phyloP scores from a whole-genome alignment of 2,329 filamentous ascomycete species.

The Cryphonectria nitschkei region DNA sequence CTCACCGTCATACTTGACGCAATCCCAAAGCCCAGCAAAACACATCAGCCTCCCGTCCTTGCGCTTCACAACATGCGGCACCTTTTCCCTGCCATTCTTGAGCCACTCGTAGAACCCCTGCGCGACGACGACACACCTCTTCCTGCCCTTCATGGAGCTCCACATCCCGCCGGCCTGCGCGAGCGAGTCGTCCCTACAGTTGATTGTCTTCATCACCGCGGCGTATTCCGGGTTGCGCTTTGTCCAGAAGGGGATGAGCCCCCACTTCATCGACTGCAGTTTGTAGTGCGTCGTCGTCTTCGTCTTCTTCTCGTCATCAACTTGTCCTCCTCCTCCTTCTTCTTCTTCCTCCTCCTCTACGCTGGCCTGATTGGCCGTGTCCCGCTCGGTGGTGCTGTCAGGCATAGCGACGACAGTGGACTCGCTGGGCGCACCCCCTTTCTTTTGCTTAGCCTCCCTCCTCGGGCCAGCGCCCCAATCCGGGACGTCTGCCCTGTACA shows the following conservation, averaged over 20 bases:
- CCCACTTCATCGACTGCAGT: conserved; percentile 95
- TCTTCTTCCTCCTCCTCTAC: background rate
- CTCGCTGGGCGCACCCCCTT: conserved; percentile 30
- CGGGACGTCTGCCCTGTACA: conserved; percentile 78
- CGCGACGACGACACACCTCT: conserved; percentile 84
- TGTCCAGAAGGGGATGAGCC: conserved; percentile 90
- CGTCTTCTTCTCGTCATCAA: background rate
- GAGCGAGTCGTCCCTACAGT: conserved; percentile 89
- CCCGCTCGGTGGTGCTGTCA: conserved; percentile 16
- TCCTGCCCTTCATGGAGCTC: conserved; percentile 86
- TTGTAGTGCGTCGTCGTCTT: conserved; percentile 64
- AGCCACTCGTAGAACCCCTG: conserved; percentile 98
- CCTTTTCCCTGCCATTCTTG: conserved; percentile 78
- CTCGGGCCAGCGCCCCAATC: conserved; percentile 59
- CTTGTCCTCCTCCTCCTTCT: too few species aligned
- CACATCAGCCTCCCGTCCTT: conserved; percentile 85
- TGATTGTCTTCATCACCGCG: conserved; percentile 85
- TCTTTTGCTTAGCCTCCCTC: conserved; percentile 33
- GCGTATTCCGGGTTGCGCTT: conserved; percentile 80
- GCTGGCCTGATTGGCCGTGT: background rate
- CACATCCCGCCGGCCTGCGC: conserved; percentile 80
- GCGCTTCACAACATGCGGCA: conserved; percentile 82
- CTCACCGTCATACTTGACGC: conserved; percentile 76
- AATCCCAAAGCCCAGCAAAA: conserved; percentile 91
- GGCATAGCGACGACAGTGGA: conserved; percentile 23